Conservation (phyloP, 306 rosid species). For the Ormosia semicastrata region DNA sequence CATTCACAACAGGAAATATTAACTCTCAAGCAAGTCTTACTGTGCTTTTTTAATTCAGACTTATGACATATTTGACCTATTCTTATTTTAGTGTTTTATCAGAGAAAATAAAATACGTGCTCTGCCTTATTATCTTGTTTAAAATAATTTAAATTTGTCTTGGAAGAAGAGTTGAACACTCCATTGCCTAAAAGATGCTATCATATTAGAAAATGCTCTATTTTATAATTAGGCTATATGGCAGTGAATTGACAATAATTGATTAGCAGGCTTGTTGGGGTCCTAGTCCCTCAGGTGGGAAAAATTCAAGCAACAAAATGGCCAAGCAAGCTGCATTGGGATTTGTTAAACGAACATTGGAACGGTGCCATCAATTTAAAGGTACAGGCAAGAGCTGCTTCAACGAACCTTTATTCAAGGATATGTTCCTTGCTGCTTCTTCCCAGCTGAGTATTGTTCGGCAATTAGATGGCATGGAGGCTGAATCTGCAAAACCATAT, state of each 20-base stretch:
- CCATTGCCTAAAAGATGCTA: conserved; percentile 13
- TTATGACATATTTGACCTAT: neutral
- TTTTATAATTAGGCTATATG: conserved; percentile 13
- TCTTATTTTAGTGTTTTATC: conserved; percentile 12
- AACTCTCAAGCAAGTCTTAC: neutral
- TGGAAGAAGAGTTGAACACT: conserved; percentile 20
- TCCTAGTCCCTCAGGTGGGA: conserved; percentile 69
- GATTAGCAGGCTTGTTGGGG: conserved; percentile 67
- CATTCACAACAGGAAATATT: neutral
- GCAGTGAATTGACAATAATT: conserved; percentile 37
- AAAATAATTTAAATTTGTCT: conserved; percentile 11
- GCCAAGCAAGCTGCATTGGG: conserved; percentile 81
- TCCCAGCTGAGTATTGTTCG: conserved; percentile 43
- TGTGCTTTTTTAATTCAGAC: neutral
- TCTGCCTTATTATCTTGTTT: conserved; percentile 2
- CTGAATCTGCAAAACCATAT: conserved; percentile 53
- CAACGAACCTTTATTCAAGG: conserved; percentile 64
- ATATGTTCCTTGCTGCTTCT: conserved; percentile 54
- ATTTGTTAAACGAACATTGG: conserved; percentile 77
- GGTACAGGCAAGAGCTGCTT: conserved; percentile 84
- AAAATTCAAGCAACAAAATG: conserved; percentile 63
- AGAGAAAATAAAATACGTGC: conserved; percentile 1
- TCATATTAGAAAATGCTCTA: conserved; percentile 26
- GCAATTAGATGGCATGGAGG: conserved; percentile 46
- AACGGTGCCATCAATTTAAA: conserved; percentile 70